A percentile compares a stretch with the other conserved stretches of the same genome.
Evolutionary conservation across 257 asterid species (phyloP).

Genomic region (Fraxinus cuspidata): DNA sequence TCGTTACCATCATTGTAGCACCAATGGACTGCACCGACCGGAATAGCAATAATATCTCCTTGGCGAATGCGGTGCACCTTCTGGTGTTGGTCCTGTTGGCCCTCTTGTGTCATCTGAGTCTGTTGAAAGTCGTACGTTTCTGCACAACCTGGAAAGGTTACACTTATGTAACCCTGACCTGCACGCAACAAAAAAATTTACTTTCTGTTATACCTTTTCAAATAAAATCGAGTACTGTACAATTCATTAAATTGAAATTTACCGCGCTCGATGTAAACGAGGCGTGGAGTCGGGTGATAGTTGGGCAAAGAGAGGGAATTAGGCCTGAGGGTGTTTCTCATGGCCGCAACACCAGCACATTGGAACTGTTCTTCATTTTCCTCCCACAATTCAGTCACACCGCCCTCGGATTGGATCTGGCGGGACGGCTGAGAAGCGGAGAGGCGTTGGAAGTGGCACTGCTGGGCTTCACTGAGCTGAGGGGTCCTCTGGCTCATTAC

Average conservation of each 20-base stretch:
- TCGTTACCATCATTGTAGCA: slow-evolving; percentile 60
- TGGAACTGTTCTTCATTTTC: slow-evolving; percentile 57
- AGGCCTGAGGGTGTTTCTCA: slow-evolving; percentile 43
- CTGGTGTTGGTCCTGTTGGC: slow-evolving; percentile 55
- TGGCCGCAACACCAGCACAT: slow-evolving; percentile 64
- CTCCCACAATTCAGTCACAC: slow-evolving; percentile 62
- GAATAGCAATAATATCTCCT: slow-evolving; percentile 69
- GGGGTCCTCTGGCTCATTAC: slow-evolving; percentile 30
- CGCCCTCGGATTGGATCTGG: slow-evolving; percentile 56
- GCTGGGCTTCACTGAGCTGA: slow-evolving; percentile 47
- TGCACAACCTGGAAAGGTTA: slow-evolving; percentile 69
- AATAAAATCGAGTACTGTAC: too few species aligned
- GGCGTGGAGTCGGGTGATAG: slow-evolving; percentile 67
- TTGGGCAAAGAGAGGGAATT: slow-evolving; percentile 64
- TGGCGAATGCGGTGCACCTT: slow-evolving; percentile 51
- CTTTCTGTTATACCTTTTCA: background rate
- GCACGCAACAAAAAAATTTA: background rate
- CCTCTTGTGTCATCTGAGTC: slow-evolving; percentile 10
- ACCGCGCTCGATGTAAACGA: slow-evolving; percentile 62
- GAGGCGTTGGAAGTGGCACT: slow-evolving; percentile 60
- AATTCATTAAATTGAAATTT: background rate
- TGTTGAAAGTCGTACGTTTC: slow-evolving; percentile 47
- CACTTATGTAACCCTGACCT: slow-evolving; percentile 60
- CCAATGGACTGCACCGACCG: slow-evolving; percentile 74
- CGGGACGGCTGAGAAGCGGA: slow-evolving; percentile 43